Evolutionary conservation across 805 yeast species (phyloP).

Genomic region (Wickerhamiella brachini): DNA sequence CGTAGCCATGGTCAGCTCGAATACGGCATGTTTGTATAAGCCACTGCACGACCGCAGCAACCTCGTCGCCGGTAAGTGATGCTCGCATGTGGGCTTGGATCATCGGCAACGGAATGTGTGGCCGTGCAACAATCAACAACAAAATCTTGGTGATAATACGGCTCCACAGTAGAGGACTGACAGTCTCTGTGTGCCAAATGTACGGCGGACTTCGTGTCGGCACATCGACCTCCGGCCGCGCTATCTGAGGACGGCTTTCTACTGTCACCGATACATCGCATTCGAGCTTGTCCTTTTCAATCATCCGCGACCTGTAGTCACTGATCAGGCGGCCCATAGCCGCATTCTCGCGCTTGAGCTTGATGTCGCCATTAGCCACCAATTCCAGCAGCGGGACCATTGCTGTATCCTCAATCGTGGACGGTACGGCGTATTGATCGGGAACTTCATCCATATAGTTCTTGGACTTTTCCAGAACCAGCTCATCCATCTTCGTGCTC

Average conservation of each 20-base stretch:
- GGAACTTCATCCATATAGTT: constrained; percentile 28
- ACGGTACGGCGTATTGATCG: constrained; percentile 28
- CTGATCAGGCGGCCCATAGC: constrained; percentile 30
- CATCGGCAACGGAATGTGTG: constrained; percentile 7
- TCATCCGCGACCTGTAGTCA: constrained; percentile 63
- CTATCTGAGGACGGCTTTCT: neutral
- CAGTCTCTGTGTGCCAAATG: constrained; percentile 1
- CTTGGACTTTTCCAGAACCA: constrained; percentile 32
- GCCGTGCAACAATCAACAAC: constrained; percentile 4
- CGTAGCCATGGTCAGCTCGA: neutral
- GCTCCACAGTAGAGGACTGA: neutral
- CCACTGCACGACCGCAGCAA: constrained; percentile 4
- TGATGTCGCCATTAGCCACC: constrained; percentile 30
- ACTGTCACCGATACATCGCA: constrained; percentile 35
- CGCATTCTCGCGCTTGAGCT: constrained; percentile 42
- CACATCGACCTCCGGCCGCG: constrained; percentile 23
- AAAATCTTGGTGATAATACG: constrained; percentile 1
- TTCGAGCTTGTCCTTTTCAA: constrained; percentile 53
- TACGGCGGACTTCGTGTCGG: constrained; percentile 1
- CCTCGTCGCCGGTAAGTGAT: constrained; percentile 27
- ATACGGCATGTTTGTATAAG: neutral
- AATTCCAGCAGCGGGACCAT: constrained; percentile 49
- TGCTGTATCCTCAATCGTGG: constrained; percentile 44
- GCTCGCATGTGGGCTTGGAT: constrained; percentile 49
- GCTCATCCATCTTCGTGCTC: constrained; percentile 27